Evolutionary conservation across 768 basidiomycete species (phyloP).

Genomic region (Tylopilus plumbeoviolaceoides): DNA sequence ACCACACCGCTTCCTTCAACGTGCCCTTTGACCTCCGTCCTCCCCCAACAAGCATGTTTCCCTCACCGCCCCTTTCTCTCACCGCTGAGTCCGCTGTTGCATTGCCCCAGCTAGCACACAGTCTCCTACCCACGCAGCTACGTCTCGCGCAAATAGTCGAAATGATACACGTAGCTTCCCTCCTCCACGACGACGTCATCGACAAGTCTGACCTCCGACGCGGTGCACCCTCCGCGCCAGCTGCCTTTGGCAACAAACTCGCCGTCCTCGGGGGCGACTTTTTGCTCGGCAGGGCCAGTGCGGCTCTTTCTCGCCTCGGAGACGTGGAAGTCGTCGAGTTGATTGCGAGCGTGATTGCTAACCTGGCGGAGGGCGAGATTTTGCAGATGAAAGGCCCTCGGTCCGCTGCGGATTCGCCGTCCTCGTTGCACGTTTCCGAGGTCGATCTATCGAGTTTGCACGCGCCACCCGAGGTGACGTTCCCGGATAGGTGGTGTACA

Average conservation of each 20-base stretch:
- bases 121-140: conserved; percentile 75
- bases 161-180: conserved; percentile 95
- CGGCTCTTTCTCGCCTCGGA: conserved; percentile 83
- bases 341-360: conserved; percentile 86
- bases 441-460: conserved; percentile 39
- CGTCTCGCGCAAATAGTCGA: conserved; percentile 95
- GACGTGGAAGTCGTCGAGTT: conserved; percentile 90
- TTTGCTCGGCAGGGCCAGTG: conserved; percentile 84
- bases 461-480: conserved; percentile 37
- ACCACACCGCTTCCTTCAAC: conserved; percentile 66
- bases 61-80: conserved; percentile 25
- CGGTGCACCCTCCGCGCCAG: conserved; percentile 61
- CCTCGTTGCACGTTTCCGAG: background rate
- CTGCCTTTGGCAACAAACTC: conserved; percentile 87
- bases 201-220: conserved; percentile 73
- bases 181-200: conserved; percentile 89
- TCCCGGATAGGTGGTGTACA: conserved; percentile 55
- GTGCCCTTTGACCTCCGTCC: conserved; percentile 48
- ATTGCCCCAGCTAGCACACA: conserved; percentile 33
- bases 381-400: conserved; percentile 45
- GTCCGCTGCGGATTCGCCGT: background rate
- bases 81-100: conserved; percentile 12
- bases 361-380: conserved; percentile 96
- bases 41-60: conserved; percentile 27
- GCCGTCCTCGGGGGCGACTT: conserved; percentile 95